Percentiles rank a stretch among this genome's conserved stretches.
These are phyloP conservation scores for Chlorella sp. DNA, from an alignment of 139 green algal genomes.

Conservation along the genomic window DNA sequence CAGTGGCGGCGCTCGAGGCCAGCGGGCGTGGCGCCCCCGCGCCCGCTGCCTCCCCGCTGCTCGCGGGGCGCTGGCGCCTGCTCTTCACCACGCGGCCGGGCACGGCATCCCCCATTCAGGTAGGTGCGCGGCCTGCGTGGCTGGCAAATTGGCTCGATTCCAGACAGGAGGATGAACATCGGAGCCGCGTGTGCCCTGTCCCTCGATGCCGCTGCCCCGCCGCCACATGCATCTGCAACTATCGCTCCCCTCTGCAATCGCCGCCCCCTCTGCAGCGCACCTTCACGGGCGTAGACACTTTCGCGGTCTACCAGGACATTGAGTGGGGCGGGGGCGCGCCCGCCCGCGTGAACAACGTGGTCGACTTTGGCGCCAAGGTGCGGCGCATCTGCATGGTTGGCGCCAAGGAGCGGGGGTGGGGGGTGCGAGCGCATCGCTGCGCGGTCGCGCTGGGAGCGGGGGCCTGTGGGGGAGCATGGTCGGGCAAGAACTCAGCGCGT, in stretches of 20 bases:
- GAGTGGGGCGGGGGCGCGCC: not conserved
- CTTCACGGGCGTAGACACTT: slow-evolving; percentile 88
- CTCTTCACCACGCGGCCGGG: slow-evolving; percentile 80
- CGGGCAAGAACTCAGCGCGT: no score
- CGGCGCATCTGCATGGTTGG: slow-evolving; percentile 50
- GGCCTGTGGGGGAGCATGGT: not conserved
- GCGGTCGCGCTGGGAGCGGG: not conserved
- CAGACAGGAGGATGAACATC: no score
- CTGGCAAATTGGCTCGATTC: no score
- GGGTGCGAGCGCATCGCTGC: not conserved
- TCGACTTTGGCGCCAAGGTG: slow-evolving; percentile 75
- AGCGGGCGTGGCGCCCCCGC: slow-evolving; percentile 32
- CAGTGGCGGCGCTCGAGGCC: slow-evolving; percentile 66
- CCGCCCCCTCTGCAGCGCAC: no score
- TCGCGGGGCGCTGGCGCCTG: slow-evolving; percentile 81
- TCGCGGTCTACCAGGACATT: slow-evolving; percentile 87
- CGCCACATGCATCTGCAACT: no score
- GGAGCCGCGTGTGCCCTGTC: no score
- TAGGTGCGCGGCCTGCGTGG: no score
- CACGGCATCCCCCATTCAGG: slow-evolving; percentile 87
- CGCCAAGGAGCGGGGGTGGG: not conserved
- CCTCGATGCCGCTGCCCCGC: no score
- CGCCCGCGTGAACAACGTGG: slow-evolving; percentile 78
- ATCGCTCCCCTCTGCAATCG: no score
- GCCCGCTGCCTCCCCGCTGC: slow-evolving; percentile 45